Evolutionary conservation across 1,139 yeast species (phyloP).

Genomic region (Suhomyces wounanorum): DNA sequence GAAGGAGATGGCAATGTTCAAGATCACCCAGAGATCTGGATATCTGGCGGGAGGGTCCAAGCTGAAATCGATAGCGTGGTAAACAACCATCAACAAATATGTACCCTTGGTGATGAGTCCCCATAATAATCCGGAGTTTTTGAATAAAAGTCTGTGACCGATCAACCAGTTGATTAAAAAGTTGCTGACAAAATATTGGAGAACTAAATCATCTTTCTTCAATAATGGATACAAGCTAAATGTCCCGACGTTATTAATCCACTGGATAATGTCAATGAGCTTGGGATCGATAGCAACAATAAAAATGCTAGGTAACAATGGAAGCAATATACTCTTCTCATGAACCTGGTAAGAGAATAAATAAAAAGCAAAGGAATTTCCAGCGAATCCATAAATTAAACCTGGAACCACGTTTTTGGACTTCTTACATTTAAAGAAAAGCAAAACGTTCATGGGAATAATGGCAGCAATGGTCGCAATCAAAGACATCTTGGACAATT

Average conservation of each 20-base stretch:
- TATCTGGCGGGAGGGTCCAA: conserved; percentile 56
- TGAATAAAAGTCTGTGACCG: conserved; percentile 46
- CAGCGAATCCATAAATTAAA: conserved; percentile 69
- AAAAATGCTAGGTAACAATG: conserved; percentile 80
- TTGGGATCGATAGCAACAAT: conserved; percentile 58
- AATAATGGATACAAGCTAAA: conserved; percentile 90
- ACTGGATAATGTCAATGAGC: conserved; percentile 69
- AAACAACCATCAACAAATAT: conserved; percentile 53
- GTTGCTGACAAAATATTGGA: conserved; percentile 69
- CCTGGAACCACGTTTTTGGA: conserved; percentile 23
- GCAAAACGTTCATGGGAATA: conserved; percentile 46
- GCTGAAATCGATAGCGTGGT: conserved; percentile 58
- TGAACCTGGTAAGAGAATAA: conserved; percentile 95
- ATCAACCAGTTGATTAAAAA: conserved; percentile 82
- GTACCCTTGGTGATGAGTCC: conserved; percentile 56
- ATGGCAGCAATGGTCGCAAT: conserved; percentile 65
- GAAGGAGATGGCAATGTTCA: conserved; percentile 73
- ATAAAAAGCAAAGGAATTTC: conserved; percentile 85
- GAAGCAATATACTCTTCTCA: conserved; percentile 83
- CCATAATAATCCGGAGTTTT: conserved; percentile 50
- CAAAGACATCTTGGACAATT: conserved; percentile 66
- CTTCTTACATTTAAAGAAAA: conserved; percentile 23
- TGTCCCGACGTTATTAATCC: conserved; percentile 84
- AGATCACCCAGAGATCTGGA: conserved; percentile 87
- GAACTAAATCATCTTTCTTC: conserved; percentile 66